Percentiles rank a stretch among this genome's conserved stretches.
phyloP scores from a whole-genome alignment of 176 grass and related monocot species.

The Microstegium vimineum region DNA sequence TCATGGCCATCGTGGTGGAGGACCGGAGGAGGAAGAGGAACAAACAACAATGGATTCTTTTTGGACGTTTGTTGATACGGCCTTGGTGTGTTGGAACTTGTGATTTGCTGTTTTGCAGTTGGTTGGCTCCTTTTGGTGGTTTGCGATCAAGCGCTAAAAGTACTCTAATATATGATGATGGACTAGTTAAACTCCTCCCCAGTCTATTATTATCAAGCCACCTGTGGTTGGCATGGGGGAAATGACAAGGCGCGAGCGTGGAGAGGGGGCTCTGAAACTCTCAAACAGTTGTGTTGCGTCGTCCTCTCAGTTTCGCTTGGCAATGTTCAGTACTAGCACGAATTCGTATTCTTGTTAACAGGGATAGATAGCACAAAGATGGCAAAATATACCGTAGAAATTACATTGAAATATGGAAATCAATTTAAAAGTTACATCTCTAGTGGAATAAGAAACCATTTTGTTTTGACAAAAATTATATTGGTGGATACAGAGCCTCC shows the following conservation, averaged over 20 bases:
- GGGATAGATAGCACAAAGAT: background rate
- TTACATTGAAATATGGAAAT: background rate
- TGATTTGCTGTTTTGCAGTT: conserved; percentile 32
- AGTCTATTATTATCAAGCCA: background rate
- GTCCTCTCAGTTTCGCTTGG: background rate
- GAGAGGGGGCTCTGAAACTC: background rate
- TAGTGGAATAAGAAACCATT: background rate
- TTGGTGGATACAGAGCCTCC: background rate
- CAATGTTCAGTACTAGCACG: background rate
- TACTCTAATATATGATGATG: background rate
- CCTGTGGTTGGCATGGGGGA: background rate
- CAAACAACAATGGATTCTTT: conserved; percentile 20
- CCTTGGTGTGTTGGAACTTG: conserved; percentile 39
- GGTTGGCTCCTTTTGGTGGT: conserved; percentile 40
- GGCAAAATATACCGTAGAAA: background rate
- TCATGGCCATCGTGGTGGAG: background rate
- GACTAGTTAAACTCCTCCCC: background rate
- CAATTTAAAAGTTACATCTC: background rate
- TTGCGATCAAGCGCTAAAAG: conserved; percentile 24
- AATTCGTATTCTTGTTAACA: background rate
- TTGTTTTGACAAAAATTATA: no score
- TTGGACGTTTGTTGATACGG: conserved; percentile 39
- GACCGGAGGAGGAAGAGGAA: background rate
- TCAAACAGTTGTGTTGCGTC: background rate
- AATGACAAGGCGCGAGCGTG: background rate